phyloP scores from a whole-genome alignment of 441 rosid species.

The Sinapis alba region DNA sequence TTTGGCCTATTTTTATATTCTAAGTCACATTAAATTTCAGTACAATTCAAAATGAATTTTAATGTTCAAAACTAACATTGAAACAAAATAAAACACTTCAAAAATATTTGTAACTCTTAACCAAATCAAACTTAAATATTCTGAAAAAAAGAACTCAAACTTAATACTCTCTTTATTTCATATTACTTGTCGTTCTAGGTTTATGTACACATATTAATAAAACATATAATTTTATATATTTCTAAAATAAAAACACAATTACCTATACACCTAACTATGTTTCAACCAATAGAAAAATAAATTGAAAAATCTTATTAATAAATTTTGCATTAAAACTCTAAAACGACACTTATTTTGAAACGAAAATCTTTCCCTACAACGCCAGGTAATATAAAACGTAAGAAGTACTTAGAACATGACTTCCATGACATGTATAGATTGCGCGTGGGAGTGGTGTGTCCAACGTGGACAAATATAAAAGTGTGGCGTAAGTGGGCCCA shows the following conservation, averaged over 20 bases:
- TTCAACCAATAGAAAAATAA: too few species aligned
- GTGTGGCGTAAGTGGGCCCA: conserved; percentile 14
- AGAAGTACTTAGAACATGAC: background rate
- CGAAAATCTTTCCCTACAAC: too few species aligned
- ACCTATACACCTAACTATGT: too few species aligned
- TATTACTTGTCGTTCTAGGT: too few species aligned
- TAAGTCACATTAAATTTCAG: background rate
- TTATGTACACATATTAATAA: too few species aligned
- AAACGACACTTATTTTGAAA: too few species aligned
- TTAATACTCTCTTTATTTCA: too few species aligned
- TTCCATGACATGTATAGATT: background rate
- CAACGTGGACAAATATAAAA: conserved; percentile 20
- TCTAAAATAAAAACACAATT: too few species aligned
- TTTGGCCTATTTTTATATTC: background rate
- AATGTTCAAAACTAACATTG: background rate
- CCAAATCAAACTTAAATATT: background rate
- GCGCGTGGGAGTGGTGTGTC: conserved; percentile 21
- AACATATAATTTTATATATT: too few species aligned
- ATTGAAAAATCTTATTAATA: too few species aligned
- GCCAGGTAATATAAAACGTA: too few species aligned
- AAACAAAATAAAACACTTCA: background rate
- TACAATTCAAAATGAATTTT: background rate
- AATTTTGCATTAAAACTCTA: too few species aligned
- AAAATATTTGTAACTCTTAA: background rate
- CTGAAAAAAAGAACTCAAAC: background rate